A percentile compares a stretch with the other conserved stretches of the same genome.
These are phyloP conservation scores for Wilcoxina mikolae DNA, from an alignment of 495 filamentous ascomycete species.

Conservation along the genomic window DNA sequence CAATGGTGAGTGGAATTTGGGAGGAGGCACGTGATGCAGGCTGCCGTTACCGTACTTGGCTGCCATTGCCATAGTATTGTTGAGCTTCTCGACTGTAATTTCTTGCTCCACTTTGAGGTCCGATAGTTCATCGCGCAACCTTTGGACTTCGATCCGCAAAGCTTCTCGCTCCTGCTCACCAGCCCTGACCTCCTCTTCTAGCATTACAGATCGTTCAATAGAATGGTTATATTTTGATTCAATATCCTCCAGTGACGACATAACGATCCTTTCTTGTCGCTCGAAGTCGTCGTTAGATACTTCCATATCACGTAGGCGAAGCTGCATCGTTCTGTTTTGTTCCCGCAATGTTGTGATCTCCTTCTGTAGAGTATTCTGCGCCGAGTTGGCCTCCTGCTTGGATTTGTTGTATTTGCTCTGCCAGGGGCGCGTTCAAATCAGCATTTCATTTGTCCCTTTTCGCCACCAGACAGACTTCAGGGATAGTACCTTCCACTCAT, in stretches of 20 bases:
- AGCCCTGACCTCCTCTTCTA: constrained; percentile 82
- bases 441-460: neutral
- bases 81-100: constrained; percentile 83
- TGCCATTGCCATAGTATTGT: constrained; percentile 44
- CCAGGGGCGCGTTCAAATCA: constrained; percentile 2
- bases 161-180: constrained; percentile 82
- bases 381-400: constrained; percentile 66
- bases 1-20: constrained; percentile 32
- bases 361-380: constrained; percentile 80
- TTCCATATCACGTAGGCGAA: constrained; percentile 83
- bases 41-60: constrained; percentile 36
- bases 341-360: constrained; percentile 87
- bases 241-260: constrained; percentile 87
- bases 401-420: constrained; percentile 94
- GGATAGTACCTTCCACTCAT: constrained; percentile 85
- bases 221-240: constrained; percentile 92
- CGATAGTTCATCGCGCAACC: constrained; percentile 74
- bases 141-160: constrained; percentile 74
- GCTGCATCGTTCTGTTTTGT: constrained; percentile 59
- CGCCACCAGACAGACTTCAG: neutral
- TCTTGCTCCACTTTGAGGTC: constrained; percentile 91
- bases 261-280: constrained; percentile 82
- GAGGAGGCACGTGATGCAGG: constrained; percentile 33
- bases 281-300: constrained; percentile 98
- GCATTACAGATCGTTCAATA: constrained; percentile 79